phyloP scores from a whole-genome alignment of 176 grass and related monocot species.

The Canna indica region DNA sequence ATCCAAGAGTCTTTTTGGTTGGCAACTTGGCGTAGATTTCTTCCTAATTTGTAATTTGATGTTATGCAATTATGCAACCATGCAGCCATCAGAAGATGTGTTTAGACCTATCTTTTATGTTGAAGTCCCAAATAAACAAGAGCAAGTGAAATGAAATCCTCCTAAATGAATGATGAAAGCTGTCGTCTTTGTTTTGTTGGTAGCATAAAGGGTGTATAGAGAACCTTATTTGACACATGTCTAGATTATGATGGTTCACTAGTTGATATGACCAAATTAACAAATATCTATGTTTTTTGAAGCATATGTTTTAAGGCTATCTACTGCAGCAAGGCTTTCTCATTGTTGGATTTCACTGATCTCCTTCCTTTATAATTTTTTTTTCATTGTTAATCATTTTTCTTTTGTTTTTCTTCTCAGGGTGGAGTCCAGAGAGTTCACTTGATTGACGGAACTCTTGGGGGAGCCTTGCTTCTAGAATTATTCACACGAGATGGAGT shows the following conservation, averaged over 20 bases:
- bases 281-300: too few relatives aligned
- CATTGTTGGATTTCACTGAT: neutral
- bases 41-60: neutral
- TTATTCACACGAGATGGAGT: constrained; percentile 90
- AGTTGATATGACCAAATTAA: neutral
- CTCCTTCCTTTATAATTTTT: neutral
- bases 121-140: neutral
- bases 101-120: neutral
- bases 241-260: neutral
- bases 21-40: neutral
- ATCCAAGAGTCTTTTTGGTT: neutral
- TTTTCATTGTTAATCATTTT: neutral
- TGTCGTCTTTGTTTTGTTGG: neutral
- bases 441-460: constrained; percentile 84
- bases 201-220: too few relatives aligned
- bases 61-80: neutral
- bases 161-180: neutral
- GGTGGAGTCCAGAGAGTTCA: constrained; percentile 96
- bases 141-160: neutral
- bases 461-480: constrained; percentile 77
- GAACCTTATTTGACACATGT: neutral
- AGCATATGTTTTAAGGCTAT: neutral
- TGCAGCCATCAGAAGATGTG: neutral
- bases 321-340: neutral
- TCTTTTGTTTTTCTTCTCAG: constrained; percentile 20